Percentiles rank a stretch among this genome's conserved stretches.
Conservation (phyloP, 1,284 basidiomycete genomes). For the Pyrrhoderma noxium region DNA sequence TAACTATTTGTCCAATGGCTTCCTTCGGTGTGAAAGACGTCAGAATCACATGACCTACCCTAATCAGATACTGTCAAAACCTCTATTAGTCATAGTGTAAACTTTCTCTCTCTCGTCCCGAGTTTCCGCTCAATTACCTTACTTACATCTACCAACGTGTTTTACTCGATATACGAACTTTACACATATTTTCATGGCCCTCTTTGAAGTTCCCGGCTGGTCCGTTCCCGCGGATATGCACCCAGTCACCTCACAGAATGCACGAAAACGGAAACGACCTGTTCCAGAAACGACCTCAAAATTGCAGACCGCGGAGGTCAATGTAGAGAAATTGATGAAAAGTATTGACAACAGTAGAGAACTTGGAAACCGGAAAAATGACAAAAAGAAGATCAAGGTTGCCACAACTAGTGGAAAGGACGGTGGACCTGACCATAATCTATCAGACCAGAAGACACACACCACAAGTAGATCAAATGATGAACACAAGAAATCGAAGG, state of each 20-base stretch:
- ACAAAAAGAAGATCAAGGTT: background rate
- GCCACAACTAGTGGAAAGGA: too few relatives aligned
- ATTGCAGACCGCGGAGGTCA: constrained; percentile 47
- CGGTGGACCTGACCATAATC: too few relatives aligned
- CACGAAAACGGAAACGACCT: constrained; percentile 58
- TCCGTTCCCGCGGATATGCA: constrained; percentile 40
- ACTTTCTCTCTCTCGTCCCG: too few relatives aligned
- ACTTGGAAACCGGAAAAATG: constrained; percentile 21
- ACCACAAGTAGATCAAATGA: background rate
- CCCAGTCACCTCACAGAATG: constrained; percentile 31
- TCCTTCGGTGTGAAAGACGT: too few relatives aligned
- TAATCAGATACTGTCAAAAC: too few relatives aligned
- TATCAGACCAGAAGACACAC: background rate
- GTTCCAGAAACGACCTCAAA: constrained; percentile 33
- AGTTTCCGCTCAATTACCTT: too few relatives aligned
- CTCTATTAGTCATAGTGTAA: too few relatives aligned
- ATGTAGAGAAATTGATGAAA: constrained; percentile 73
- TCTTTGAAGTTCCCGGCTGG: constrained; percentile 75
- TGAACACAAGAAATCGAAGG: background rate
- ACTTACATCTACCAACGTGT: too few relatives aligned
- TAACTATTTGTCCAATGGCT: too few relatives aligned
- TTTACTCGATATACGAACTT: too few relatives aligned
- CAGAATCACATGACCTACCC: too few relatives aligned
- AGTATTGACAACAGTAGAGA: constrained; percentile 23
- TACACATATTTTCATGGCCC: constrained; percentile 30